These are phyloP conservation scores for Raddia distichophylla DNA, from an alignment of 176 grass and related monocot species.

Conservation along the genomic window DNA sequence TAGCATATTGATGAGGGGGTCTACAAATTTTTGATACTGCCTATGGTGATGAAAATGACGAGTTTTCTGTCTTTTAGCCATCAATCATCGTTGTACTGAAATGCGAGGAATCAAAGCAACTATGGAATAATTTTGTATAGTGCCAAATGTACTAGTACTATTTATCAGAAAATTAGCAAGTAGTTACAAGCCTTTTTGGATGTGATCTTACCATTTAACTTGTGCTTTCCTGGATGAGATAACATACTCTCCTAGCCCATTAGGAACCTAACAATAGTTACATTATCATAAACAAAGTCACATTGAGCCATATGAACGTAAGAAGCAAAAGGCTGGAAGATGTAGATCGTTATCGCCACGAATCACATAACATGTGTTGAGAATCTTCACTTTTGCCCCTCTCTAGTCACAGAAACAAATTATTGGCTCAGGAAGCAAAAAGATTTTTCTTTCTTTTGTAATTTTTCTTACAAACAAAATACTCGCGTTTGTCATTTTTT, in stretches of 20 bases:
- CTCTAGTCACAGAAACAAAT: too few species aligned
- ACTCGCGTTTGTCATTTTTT: too few species aligned
- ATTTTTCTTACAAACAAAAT: too few species aligned
- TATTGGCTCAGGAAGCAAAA: too few species aligned
- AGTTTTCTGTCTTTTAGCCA: too few species aligned
- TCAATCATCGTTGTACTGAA: background rate
- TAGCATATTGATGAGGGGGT: background rate
- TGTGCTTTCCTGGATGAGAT: constrained; percentile 20
- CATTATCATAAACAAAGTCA: background rate
- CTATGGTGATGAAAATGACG: background rate
- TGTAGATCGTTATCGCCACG: background rate
- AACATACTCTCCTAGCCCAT: constrained; percentile 27
- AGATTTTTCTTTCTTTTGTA: too few species aligned
- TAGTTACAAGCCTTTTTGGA: background rate
- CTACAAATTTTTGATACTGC: too few species aligned
- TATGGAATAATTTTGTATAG: background rate
- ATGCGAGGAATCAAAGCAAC: background rate
- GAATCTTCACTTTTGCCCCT: too few species aligned
- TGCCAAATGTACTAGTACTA: background rate
- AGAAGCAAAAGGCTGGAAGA: background rate
- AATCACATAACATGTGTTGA: background rate
- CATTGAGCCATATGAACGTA: background rate
- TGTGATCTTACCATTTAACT: constrained; percentile 12
- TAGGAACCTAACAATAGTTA: constrained; percentile 8
- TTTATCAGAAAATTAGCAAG: background rate